Evolutionary conservation across 164 flowering plant genomes (phyloP).

Genomic region (Aristolochia fimbriata): DNA sequence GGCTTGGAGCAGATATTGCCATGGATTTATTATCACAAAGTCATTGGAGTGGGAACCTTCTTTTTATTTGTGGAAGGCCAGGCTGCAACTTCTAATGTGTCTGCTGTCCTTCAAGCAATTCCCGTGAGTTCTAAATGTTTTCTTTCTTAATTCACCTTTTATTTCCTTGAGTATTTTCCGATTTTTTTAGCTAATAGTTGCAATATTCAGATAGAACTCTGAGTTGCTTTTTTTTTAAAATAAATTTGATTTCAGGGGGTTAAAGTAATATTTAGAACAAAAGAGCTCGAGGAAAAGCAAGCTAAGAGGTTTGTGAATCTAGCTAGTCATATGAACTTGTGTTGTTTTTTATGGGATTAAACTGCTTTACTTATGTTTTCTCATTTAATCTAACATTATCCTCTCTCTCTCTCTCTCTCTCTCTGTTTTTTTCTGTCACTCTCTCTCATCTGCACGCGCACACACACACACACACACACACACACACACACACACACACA

Average conservation of each 20-base stretch:
- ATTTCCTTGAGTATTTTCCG: neutral
- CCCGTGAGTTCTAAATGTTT: constrained; percentile 43
- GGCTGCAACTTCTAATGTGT: constrained; percentile 74
- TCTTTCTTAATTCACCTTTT: neutral
- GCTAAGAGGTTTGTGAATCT: constrained; percentile 54
- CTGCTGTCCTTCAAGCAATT: constrained; percentile 74
- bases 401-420: too few relatives aligned
- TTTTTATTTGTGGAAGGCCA: constrained; percentile 95
- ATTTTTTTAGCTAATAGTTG: too few relatives aligned
- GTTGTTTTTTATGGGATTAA: too few relatives aligned
- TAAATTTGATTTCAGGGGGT: constrained; percentile 62
- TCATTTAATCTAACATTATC: too few relatives aligned
- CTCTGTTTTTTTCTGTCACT: too few relatives aligned
- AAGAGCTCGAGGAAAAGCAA: constrained; percentile 88
- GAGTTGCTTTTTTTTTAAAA: neutral
- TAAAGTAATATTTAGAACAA: constrained; percentile 75
- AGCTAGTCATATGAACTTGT: too few relatives aligned
- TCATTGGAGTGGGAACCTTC: constrained; percentile 79
- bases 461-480: too few relatives aligned
- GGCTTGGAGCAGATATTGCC: constrained; percentile 91
- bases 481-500: too few relatives aligned
- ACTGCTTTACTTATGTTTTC: too few relatives aligned
- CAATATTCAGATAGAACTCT: too few relatives aligned
- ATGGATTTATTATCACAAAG: constrained; percentile 94
- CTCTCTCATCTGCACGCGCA: too few relatives aligned